phyloP scores from a whole-genome alignment of 495 filamentous ascomycete genomes.

The Cladorrhinum samala region DNA sequence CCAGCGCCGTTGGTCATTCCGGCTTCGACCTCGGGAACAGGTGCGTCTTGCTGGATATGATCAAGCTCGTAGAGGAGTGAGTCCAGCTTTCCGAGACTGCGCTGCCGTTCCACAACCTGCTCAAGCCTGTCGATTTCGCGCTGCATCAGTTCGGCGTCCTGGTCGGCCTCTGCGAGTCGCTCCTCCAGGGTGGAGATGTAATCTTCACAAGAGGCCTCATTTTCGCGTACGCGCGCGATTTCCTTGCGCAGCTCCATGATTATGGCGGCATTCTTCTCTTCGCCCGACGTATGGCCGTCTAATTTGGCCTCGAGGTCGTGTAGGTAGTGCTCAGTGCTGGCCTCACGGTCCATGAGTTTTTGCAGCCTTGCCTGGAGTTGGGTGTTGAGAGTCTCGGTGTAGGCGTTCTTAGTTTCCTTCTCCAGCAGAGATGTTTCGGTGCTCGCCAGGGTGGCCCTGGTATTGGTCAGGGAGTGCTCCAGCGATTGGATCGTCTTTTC shows the following conservation, averaged over 20 bases:
- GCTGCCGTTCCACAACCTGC: slow-evolving; percentile 90
- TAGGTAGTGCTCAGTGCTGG: slow-evolving; percentile 83
- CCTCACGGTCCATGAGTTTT: slow-evolving; percentile 84
- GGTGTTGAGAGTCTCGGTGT: slow-evolving; percentile 82
- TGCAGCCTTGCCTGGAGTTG: slow-evolving; percentile 84
- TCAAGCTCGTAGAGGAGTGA: slow-evolving; percentile 87
- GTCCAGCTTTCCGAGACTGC: slow-evolving; percentile 91
- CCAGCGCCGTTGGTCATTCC: slow-evolving; percentile 33
- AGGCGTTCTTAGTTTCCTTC: slow-evolving; percentile 87
- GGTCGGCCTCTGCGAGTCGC: slow-evolving; percentile 89
- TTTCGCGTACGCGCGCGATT: slow-evolving; percentile 81
- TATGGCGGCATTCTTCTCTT: slow-evolving; percentile 83
- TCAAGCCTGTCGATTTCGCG: slow-evolving; percentile 90
- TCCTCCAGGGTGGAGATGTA: slow-evolving; percentile 98
- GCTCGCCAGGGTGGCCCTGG: slow-evolving; percentile 71
- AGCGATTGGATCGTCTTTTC: slow-evolving; percentile 96
- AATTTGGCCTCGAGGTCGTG: slow-evolving; percentile 85
- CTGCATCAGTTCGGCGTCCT: slow-evolving; percentile 94
- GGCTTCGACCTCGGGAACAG: slow-evolving; percentile 28
- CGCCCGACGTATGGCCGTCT: slow-evolving; percentile 81
- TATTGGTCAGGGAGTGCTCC: slow-evolving; percentile 86
- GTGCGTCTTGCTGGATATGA: slow-evolving; percentile 60
- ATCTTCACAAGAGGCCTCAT: slow-evolving; percentile 81
- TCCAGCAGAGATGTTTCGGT: slow-evolving; percentile 83
- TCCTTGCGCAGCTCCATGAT: slow-evolving; percentile 87